Base-by-base conservation (phyloP, 108 stramenopile species). In the Pinguiococcus pyrenoidosus region DNA sequence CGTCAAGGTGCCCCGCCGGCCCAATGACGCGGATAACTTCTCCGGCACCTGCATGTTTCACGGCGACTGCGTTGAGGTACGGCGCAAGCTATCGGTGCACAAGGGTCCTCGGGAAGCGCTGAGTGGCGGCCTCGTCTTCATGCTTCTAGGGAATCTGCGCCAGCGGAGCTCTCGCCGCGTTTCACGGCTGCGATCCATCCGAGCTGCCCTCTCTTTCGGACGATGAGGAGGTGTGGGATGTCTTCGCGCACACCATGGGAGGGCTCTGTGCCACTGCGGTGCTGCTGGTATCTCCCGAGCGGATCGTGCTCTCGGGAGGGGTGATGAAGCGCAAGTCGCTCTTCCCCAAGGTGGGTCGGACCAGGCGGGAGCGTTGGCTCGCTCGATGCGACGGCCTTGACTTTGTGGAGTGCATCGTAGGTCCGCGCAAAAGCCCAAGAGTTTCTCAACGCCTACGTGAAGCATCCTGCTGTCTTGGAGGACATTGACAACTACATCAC, bases 251-350 rank as follows among this genome's bases (percentile, higher is more conserved):
- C 64, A 79, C 88, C 38, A 61, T 96, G 45, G 88, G 85, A 37
- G 82, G 84, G 51, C 71, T 92, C 1, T 90, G 89, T 56, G 80
- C 72, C 0, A 82, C 76, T 7, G 49, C 92, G 21, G 52, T 87
- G 0, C 68, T 96, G 32, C 67, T 80, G 1, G 69, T 56, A 5
- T 82, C 81, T 5, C 69, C 81, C 18, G 84, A 96, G 62, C 68
- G 64, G 42, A 96, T 96, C 56, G 84, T 87, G 0, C 48, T 96
- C 29, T 82, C 85, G 8, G 94, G 94, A 32, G 94, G 94, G 5
- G 62, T 92, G 7, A 80, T 90, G 84, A 80, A 85, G 29, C 82
- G 85, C 1, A 46, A 38, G 18, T 54, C 63, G 1, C 44, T 91
- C 35, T 75, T 75, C 44, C 59, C 59, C n/a, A 77, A 65, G 64